A percentile compares a stretch with the other conserved stretches of the same genome.
phyloP scores from a whole-genome alignment of 1,284 basidiomycete genomes.

The Rhodotorula sp. region DNA sequence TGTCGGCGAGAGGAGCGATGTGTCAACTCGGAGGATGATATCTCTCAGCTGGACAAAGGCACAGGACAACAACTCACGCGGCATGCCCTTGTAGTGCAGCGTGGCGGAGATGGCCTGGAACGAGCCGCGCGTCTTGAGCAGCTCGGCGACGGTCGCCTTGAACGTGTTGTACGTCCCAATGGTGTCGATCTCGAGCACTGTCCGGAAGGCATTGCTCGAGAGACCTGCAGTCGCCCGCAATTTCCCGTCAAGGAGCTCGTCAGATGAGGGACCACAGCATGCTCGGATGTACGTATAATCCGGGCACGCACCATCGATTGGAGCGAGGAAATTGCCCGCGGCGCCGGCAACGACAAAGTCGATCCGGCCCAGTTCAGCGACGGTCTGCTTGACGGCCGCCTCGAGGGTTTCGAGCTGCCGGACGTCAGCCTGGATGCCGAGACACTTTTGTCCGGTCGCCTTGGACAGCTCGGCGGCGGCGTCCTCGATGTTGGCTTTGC shows the following conservation, averaged over 20 bases:
- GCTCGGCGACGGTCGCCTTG: slow-evolving; percentile 76
- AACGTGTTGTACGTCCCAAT: slow-evolving; percentile 86
- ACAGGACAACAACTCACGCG: slow-evolving; percentile 50
- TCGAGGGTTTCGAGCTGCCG: slow-evolving; percentile 68
- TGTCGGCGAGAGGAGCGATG: no score
- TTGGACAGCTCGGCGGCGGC: slow-evolving; percentile 71
- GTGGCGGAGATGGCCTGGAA: slow-evolving; percentile 87
- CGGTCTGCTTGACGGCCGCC: slow-evolving; percentile 70
- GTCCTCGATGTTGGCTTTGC: slow-evolving; percentile 69
- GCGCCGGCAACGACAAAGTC: slow-evolving; percentile 78
- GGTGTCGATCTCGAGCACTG: slow-evolving; percentile 89
- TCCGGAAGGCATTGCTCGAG: slow-evolving; percentile 80
- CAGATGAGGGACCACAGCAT: no score
- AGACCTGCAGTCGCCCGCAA: slow-evolving; percentile 36
- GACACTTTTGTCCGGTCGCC: slow-evolving; percentile 67
- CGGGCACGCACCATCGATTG: slow-evolving; percentile 42
- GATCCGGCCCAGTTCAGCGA: slow-evolving; percentile 77
- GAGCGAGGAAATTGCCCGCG: slow-evolving; percentile 49
- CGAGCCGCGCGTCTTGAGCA: slow-evolving; percentile 70
- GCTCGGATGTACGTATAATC: no score
- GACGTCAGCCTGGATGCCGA: slow-evolving; percentile 79
- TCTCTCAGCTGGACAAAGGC: no score
- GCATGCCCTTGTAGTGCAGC: slow-evolving; percentile 80
- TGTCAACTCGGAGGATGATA: no score
- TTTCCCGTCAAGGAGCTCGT: no score